Evolutionary conservation across 1,284 basidiomycete species (phyloP).

Genomic region (Spongiforma sp.): DNA sequence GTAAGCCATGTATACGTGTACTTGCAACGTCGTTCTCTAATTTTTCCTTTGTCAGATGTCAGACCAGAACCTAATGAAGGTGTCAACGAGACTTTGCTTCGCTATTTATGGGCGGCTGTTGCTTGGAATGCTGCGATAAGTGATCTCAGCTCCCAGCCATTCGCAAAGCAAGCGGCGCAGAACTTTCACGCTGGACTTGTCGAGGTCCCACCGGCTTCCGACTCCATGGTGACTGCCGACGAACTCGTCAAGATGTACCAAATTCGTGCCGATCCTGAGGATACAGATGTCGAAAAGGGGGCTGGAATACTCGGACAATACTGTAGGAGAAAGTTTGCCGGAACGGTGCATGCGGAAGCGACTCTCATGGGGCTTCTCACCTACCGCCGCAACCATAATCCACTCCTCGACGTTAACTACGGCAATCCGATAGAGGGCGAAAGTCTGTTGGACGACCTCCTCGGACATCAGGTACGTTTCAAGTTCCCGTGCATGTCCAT

Average conservation of each 20-base stretch:
- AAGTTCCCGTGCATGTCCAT: not conserved
- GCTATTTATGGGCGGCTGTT: not conserved
- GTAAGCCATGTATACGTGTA: not conserved
- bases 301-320: no score
- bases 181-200: not conserved
- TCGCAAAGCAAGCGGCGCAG: not conserved
- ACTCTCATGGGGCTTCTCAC: not conserved
- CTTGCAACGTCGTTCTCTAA: not conserved
- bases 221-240: not conserved
- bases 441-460: not conserved
- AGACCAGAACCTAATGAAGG: not conserved
- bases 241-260: not conserved
- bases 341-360: not conserved
- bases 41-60: not conserved
- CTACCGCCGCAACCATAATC: not conserved
- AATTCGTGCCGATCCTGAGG: not conserved
- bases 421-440: not conserved
- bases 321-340: no score
- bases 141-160: not conserved
- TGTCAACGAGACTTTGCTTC: not conserved
- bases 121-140: not conserved
- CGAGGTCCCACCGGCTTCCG: not conserved
- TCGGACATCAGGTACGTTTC: not conserved
- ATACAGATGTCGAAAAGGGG: not conserved
- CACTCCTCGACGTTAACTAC: no score